phyloP scores from a whole-genome alignment of 208 protist genomes.

The Crithidia mellificae region DNA sequence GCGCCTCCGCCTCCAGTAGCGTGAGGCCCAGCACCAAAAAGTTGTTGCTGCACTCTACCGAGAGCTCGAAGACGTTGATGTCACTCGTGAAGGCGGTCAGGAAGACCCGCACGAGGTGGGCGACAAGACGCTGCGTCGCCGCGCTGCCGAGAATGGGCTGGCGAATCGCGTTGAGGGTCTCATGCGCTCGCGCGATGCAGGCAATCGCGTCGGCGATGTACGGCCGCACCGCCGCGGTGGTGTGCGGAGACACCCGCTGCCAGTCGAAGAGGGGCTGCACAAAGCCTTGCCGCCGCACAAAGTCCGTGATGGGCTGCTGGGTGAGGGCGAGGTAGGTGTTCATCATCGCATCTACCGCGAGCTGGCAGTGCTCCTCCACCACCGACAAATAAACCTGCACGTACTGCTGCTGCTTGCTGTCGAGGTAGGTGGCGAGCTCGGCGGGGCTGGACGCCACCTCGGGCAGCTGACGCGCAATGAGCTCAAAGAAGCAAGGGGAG shows the following conservation, averaged over 20 bases:
- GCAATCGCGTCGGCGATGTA: slow-evolving; percentile 79
- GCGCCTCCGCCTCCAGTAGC: slow-evolving; percentile 78
- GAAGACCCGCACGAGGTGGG: slow-evolving; percentile 66
- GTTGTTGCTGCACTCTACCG: slow-evolving; percentile 68
- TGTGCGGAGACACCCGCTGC: slow-evolving; percentile 70
- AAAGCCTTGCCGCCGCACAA: slow-evolving; percentile 66
- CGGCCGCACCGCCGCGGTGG: slow-evolving; percentile 66
- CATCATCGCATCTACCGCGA: slow-evolving; percentile 82
- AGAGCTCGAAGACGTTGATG: slow-evolving; percentile 83
- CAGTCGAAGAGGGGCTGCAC: slow-evolving; percentile 78
- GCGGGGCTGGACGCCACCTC: slow-evolving; percentile 29
- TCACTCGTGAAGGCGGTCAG: slow-evolving; percentile 65
- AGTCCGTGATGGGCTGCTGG: slow-evolving; percentile 72
- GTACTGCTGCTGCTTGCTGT: slow-evolving; percentile 47
- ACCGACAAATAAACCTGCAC: slow-evolving; percentile 50
- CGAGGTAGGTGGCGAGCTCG: slow-evolving; percentile 18
- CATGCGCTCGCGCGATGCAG: slow-evolving; percentile 67
- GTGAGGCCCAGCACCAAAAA: slow-evolving; percentile 71
- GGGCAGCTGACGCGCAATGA: slow-evolving; percentile 46
- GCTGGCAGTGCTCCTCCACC: slow-evolving; percentile 84
- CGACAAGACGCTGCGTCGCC: slow-evolving; percentile 76
- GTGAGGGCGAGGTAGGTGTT: slow-evolving; percentile 68
- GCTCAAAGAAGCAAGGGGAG: slow-evolving; percentile 66
- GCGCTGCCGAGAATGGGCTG: slow-evolving; percentile 74
- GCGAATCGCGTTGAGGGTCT: slow-evolving; percentile 68